Percentiles rank a stretch among this genome's conserved stretches.
phyloP scores from a whole-genome alignment of 768 basidiomycete genomes.

The Russula foetens region DNA sequence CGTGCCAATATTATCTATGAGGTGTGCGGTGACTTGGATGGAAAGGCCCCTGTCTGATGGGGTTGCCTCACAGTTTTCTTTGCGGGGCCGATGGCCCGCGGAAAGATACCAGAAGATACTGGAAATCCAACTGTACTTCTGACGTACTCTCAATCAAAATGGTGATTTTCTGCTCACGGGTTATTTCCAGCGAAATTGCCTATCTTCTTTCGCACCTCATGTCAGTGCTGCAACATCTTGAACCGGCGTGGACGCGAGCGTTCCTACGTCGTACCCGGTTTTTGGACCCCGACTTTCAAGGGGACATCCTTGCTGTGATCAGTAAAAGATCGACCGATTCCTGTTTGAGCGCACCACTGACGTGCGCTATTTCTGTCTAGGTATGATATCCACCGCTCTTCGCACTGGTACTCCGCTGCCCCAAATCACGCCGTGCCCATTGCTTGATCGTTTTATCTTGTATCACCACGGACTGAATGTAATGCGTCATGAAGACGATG shows the following conservation, averaged over 20 bases:
- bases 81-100: constrained; percentile 75
- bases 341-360: background rate
- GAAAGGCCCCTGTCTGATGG: background rate
- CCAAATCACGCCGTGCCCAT: constrained; percentile 78
- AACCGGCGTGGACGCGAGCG: constrained; percentile 70
- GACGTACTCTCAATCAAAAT: background rate
- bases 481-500: constrained; percentile 61
- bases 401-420: constrained; percentile 69
- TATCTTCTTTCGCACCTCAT: constrained; percentile 64
- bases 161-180: background rate
- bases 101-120: constrained; percentile 63
- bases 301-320: constrained; percentile 76
- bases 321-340: constrained; percentile 34
- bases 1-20: constrained; percentile 59
- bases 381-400: constrained; percentile 69
- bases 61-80: constrained; percentile 46
- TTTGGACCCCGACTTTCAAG: constrained; percentile 73
- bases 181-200: constrained; percentile 48
- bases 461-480: constrained; percentile 54
- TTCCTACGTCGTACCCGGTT: constrained; percentile 69
- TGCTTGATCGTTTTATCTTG: constrained; percentile 39
- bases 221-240: constrained; percentile 63
- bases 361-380: constrained; percentile 28
- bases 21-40: constrained; percentile 30
- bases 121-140: constrained; percentile 56